Evolutionary conservation across 2,329 filamentous ascomycete species (phyloP), one percentile per base, ranked within the genome.

Genomic region (Cylindrodendrum hubeiense): DNA sequence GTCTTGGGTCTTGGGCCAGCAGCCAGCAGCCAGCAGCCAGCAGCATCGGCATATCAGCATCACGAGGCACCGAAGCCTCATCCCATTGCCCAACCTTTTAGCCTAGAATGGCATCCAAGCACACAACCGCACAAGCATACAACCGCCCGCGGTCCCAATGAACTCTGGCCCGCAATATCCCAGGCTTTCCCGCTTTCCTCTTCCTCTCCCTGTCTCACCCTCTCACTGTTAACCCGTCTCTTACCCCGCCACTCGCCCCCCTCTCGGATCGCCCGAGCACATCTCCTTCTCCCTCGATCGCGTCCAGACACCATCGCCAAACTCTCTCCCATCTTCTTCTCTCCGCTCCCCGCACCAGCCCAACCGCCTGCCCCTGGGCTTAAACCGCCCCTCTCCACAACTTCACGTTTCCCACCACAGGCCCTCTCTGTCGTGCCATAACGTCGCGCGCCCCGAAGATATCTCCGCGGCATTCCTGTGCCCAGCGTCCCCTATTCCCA

Each of bases 21-120:
- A 52, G 57, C 60, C 60, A 57, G 60, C 53, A 63, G 39, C 60
- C n/a, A n/a, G n/a, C 47, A 52, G 57, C 60, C 60, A 57, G 60
- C 53, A 63, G 39, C 60, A 58, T 47, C 41, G 22, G 49, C 26
- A 58, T 39, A 39, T 44, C 41, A 41, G 43, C 55, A 64, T 64
- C 61, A 64, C 61, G 61, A 64, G 61, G 61, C 33, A 54, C 43
- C 13, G 47, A n/a, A 58, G n/a, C 43, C 37, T 59, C 34, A 52
- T 53, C 61, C 43, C 55, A 59, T 64, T 64, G 55, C 61, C 41
- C 61, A 21, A 50, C 26, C 17, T 39, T 39, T 39, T 39, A 39
- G 37, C 37, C 37, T 39, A 39, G 37, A 39, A n/a, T 39, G 37
- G 37, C 7, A 19, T n/a, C 37, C 37, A 39, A n/a, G 15, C 8